Base-by-base conservation (phyloP, 2,329 filamentous ascomycete species). In the Podosphaera xanthii region DNA sequence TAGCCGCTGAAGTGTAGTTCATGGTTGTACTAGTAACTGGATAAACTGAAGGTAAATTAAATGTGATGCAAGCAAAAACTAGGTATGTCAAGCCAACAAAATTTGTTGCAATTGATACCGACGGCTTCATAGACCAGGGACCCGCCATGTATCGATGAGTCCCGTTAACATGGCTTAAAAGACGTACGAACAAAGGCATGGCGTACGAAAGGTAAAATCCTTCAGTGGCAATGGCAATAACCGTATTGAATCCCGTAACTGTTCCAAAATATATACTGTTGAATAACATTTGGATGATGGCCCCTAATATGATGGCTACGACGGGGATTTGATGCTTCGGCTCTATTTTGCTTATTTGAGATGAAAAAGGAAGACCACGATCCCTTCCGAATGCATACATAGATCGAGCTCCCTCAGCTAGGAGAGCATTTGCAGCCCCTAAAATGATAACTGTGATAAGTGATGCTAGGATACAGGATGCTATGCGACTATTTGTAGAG, bases 121-220 rank as follows among this genome's bases (percentile, higher is more conserved):
- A 0, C 74, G 69, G 60, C 70, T 71, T 65, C 68, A 75, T 55
- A 62, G 70, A 12, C 75, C 75, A 73, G 38, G 70, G 69, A 1
- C 71, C 70, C 4, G 66, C 69, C 30, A 72, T 63, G 14, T 69
- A 63, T 9, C 63, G 66, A 36, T 72, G 69, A 42, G 73, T 69
- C 33, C 72, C 71, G 8, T 68, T 69, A 58, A 75, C 69, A 61
- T 72, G 73, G 7, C 72, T 73, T 34, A 76, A 69, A 33, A 80
- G 70, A 49, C 77, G 74, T 10, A 73, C 73, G 22, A 77, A 65
- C 0, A 81, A 70, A 0, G 77, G 76, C 69, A 78, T 75, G 9
- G 77, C 75, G 63, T 81, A 80, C 0, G 77, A 80, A 0, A 80
- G 69, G 63, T 80, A 80, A 63, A 80, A 80, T 0, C 77, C 78